Base-by-base conservation (phyloP, 75 land plant genomes). In the Gnetum montanum region DNA sequence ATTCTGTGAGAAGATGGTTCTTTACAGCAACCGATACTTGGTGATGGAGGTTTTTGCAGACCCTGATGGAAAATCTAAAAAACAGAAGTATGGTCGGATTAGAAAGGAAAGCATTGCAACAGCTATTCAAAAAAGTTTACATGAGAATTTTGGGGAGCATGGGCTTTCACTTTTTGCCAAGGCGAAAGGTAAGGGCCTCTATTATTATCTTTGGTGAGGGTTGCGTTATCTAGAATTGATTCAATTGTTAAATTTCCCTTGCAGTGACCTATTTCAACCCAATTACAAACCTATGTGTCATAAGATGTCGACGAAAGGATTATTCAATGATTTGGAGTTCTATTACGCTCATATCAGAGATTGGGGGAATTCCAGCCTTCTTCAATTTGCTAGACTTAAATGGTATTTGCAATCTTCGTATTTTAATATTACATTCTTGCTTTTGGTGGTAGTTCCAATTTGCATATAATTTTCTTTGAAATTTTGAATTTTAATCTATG, bases 191-290 rank as follows among this genome's bases (percentile, higher is more conserved):
- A 60, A 48, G n/a, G n/a, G n/a, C 35, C 13, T 6, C 19, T n/a
- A 33, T 18, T 19, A 0, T 26, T 15, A 12, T 62, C 30, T 19
- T 8, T 20, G 25, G 18, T 13, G 18, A 24, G 7, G 12, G 6
- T 59, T 30, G 3, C 15, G 13, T 30, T 62, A 34, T 31, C n/a
- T 15, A 7, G 8, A 8, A 12, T 22, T 19, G 6, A 6, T 13
- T 60, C 2, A 12, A 31, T 52, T 52, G 34, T 33, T 16, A 56
- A 20, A 15, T 36, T 38, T 20, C 50, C 31, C 7, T 67, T 46
- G 79, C 66, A 87, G 97, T 87, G 26, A 88, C 87, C 69, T 91
- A 91, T 67, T 69, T 84, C 58, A 87, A 91, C 58, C 75, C 70
- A 8, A 64, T 75, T 12, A 91, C 97, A 54, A 84, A 84, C 25